phyloP scores from a whole-genome alignment of 306 rosid species.

The Quercus bicolor region DNA sequence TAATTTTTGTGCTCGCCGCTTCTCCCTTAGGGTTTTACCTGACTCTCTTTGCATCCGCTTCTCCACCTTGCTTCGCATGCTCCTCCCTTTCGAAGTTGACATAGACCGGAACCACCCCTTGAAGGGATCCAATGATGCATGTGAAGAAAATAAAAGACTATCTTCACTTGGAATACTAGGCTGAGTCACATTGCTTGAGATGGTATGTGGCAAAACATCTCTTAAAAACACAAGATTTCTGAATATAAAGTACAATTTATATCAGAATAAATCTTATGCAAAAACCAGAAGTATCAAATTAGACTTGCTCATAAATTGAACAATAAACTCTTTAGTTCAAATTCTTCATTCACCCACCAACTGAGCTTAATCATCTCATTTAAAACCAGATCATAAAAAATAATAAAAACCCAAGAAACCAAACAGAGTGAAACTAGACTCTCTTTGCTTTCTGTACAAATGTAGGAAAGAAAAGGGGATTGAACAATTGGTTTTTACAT shows the following conservation, averaged over 20 bases:
- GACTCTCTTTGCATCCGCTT: slow-evolving; percentile 86
- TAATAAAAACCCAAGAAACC: neutral
- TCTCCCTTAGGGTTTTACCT: slow-evolving; percentile 85
- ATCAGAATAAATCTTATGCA: slow-evolving; percentile 15
- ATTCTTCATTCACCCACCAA: neutral
- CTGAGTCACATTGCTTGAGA: slow-evolving; percentile 36
- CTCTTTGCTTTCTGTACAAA: neutral
- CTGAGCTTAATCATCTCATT: neutral
- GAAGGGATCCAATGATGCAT: slow-evolving; percentile 38
- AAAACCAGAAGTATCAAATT: neutral
- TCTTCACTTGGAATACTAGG: slow-evolving; percentile 27
- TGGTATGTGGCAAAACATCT: slow-evolving; percentile 20
- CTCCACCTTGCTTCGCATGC: slow-evolving; percentile 95
- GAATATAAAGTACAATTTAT: slow-evolving; percentile 9
- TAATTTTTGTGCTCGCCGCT: slow-evolving; percentile 75
- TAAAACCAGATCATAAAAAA: neutral
- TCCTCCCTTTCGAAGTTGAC: slow-evolving; percentile 81
- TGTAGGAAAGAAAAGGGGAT: neutral
- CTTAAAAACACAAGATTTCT: slow-evolving; percentile 49
- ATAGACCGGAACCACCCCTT: slow-evolving; percentile 52
- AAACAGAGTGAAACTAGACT: neutral
- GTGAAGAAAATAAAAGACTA: slow-evolving; percentile 18
- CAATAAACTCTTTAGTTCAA: neutral
- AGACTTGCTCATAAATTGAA: neutral
- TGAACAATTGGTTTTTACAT: neutral